phyloP scores from a whole-genome alignment of 139 green algal species.

The Marvania coccoides region DNA sequence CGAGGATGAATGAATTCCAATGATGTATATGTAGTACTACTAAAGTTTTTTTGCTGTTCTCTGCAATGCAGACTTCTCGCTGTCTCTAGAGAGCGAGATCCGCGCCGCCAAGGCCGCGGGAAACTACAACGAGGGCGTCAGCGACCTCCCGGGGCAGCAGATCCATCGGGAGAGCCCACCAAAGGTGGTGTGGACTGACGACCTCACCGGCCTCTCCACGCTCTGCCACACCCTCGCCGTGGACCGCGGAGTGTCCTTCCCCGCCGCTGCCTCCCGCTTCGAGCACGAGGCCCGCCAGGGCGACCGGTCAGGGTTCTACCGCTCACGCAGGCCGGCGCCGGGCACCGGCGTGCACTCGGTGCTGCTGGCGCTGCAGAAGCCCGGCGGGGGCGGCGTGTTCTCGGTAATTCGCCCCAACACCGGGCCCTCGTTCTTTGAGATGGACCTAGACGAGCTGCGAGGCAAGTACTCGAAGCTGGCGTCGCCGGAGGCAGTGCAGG shows the following conservation, averaged over 20 bases:
- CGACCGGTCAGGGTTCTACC: not conserved
- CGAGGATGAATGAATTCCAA: too few species aligned
- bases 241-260: constrained; percentile 59
- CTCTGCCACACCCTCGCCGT: constrained; percentile 46
- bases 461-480: constrained; percentile 48
- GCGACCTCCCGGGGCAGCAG: constrained; percentile 39
- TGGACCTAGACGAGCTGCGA: constrained; percentile 66
- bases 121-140: constrained; percentile 54
- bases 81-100: constrained; percentile 60
- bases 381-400: constrained; percentile 37
- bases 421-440: constrained; percentile 65
- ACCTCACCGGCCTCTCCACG: constrained; percentile 42
- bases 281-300: constrained; percentile 28
- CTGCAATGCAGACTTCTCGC: too few species aligned
- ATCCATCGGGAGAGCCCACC: constrained; percentile 13
- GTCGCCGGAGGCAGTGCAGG: constrained; percentile 33
- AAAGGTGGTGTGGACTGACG: constrained; percentile 44
- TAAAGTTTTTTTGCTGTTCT: too few species aligned
- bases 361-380: constrained; percentile 51
- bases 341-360: not conserved
- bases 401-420: constrained; percentile 59
- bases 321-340: not conserved
- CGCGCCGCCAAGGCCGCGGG: constrained; percentile 47
- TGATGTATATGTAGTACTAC: too few species aligned
- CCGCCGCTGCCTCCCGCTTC: constrained; percentile 32